phyloP scores from a whole-genome alignment of 2,329 filamentous ascomycete genomes.

The Zymoseptoria pseudotritici region DNA sequence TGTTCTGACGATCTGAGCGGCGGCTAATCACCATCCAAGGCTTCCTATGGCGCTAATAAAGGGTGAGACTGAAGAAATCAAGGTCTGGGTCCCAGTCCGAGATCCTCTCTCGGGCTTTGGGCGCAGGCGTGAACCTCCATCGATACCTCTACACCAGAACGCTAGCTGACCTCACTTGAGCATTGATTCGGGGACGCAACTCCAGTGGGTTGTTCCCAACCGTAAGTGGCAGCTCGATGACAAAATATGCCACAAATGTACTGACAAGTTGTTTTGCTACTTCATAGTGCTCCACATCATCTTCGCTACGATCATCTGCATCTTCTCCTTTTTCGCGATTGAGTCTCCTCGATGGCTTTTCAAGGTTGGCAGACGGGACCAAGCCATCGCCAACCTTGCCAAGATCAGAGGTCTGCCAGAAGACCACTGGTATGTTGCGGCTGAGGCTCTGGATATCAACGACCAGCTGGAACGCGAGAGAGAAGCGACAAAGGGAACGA shows the following conservation, averaged over 20 bases:
- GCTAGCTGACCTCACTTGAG: background rate
- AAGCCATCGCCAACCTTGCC: conserved; percentile 24
- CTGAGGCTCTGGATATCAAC: conserved; percentile 58
- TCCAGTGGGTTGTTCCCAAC: conserved; percentile 59
- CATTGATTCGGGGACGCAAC: conserved; percentile 11
- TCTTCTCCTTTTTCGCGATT: conserved; percentile 47
- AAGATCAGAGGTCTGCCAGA: conserved; percentile 23
- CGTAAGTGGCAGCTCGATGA: background rate
- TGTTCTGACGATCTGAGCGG: background rate
- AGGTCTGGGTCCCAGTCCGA: background rate
- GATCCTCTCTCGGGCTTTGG: background rate
- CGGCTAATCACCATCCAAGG: background rate
- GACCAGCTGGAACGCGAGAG: conserved; percentile 61
- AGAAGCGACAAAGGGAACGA: conserved; percentile 40
- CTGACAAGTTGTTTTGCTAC: background rate
- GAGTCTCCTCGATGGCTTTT: conserved; percentile 29
- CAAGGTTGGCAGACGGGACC: conserved; percentile 27
- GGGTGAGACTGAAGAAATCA: background rate
- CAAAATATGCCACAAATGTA: background rate
- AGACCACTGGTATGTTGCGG: conserved; percentile 28
- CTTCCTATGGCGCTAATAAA: background rate
- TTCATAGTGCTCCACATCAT: conserved; percentile 60
- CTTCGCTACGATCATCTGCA: conserved; percentile 64
- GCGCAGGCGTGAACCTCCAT: background rate
- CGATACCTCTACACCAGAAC: conserved; percentile 35